These are phyloP conservation scores for Coniochaeta pulveracea DNA, from an alignment of 2,329 filamentous ascomycete genomes.

Conservation along the genomic window DNA sequence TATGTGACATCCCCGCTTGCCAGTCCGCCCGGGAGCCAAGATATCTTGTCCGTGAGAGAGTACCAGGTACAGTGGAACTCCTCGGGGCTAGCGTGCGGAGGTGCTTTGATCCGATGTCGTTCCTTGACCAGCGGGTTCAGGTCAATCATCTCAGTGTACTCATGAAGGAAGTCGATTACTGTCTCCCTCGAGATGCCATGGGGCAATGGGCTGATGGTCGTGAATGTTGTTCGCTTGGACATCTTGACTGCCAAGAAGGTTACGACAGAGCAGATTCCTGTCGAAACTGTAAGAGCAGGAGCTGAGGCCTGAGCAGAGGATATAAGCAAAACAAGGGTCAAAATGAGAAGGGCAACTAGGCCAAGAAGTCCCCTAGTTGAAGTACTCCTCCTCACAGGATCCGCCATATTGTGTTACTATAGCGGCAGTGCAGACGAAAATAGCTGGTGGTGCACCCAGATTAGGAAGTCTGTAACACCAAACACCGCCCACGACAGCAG, in stretches of 20 bases:
- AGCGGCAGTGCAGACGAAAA: conserved; percentile 3
- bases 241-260: conserved; percentile 25
- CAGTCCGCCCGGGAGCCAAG: conserved; percentile 58
- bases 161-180: conserved; percentile 66
- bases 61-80: conserved; percentile 71
- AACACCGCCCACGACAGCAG: no score
- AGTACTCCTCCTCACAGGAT: neutral
- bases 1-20: conserved; percentile 61
- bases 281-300: neutral
- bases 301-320: neutral
- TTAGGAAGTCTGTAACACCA: no score
- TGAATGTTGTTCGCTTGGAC: conserved; percentile 63
- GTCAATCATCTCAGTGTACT: conserved; percentile 76
- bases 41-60: conserved; percentile 64
- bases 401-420: neutral
- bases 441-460: no score
- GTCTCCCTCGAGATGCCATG: conserved; percentile 52
- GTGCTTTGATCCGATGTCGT: conserved; percentile 56
- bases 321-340: neutral
- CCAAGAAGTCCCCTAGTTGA: neutral
- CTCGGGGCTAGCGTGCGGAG: conserved; percentile 53
- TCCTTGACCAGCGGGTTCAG: conserved; percentile 74
- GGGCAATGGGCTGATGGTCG: conserved; percentile 69
- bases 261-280: neutral
- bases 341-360: neutral